phyloP scores from a whole-genome alignment of 495 filamentous ascomycete species.

The Thermochaetoides thermophila region DNA sequence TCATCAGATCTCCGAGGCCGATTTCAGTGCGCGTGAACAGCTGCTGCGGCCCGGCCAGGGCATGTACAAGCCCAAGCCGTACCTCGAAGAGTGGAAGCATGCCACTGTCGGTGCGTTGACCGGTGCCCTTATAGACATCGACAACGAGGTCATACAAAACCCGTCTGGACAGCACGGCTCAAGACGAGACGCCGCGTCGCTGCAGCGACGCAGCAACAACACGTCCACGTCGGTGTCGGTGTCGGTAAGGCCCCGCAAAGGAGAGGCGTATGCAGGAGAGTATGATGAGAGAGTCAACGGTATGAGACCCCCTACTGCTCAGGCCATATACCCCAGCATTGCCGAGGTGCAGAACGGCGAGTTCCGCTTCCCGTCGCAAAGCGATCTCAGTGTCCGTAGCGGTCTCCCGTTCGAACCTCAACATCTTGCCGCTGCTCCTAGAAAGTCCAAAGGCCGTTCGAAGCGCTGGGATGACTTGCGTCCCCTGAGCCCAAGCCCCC shows the following conservation, averaged over 20 bases:
- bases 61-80: conserved; percentile 29
- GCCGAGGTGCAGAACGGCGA: conserved; percentile 8
- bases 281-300: conserved; percentile 38
- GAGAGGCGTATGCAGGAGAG: conserved; percentile 33
- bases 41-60: too few species aligned
- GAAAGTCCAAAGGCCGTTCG: conserved; percentile 4
- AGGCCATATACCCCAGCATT: conserved; percentile 7
- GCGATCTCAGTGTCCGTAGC: neutral
- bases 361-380: conserved; percentile 1
- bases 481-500: conserved; percentile 10
- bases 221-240: too few species aligned
- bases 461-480: conserved; percentile 10
- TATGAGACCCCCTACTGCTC: conserved; percentile 16
- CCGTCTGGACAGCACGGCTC: too few species aligned
- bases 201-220: conserved; percentile 25
- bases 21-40: too few species aligned
- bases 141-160: too few species aligned
- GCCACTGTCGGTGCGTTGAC: conserved; percentile 36
- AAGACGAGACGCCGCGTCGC: too few species aligned
- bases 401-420: conserved; percentile 5
- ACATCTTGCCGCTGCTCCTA: conserved; percentile 2
- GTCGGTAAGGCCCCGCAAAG: conserved; percentile 22
- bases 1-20: too few species aligned
- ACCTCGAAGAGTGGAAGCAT: conserved; percentile 45
- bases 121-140: conserved; percentile 34